Evolutionary conservation across 805 yeast genomes (phyloP).

Genomic region (Nakazawaea pomicola): DNA sequence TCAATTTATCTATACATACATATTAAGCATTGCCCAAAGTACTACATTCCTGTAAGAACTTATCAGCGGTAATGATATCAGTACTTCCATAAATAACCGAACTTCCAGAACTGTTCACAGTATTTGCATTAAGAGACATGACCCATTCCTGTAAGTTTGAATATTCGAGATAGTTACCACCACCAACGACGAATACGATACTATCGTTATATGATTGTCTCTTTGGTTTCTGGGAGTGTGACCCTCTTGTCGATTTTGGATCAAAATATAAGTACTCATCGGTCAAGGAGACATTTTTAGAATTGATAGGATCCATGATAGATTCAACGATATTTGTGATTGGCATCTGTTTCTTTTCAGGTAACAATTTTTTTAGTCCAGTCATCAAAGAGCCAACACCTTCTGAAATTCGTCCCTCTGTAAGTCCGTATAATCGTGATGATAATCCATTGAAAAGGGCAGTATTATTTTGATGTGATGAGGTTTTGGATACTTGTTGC

Average conservation of each 20-base stretch:
- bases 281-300: conserved; percentile 62
- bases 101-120: conserved; percentile 27
- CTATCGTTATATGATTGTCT: conserved; percentile 78
- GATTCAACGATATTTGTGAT: conserved; percentile 89
- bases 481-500: conserved; percentile 23
- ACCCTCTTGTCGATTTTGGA: conserved; percentile 82
- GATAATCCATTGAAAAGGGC: conserved; percentile 72
- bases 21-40: conserved; percentile 33
- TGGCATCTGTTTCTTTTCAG: conserved; percentile 84
- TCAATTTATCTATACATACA: no score
- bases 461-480: conserved; percentile 30
- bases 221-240: conserved; percentile 84
- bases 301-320: conserved; percentile 80
- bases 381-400: conserved; percentile 88
- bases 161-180: conserved; percentile 92
- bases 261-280: conserved; percentile 90
- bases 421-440: conserved; percentile 70
- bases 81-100: conserved; percentile 85
- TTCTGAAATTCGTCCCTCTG: conserved; percentile 76
- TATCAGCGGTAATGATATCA: conserved; percentile 62
- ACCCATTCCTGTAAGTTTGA: conserved; percentile 93
- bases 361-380: conserved; percentile 80
- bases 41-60: conserved; percentile 63
- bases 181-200: conserved; percentile 91
- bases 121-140: conserved; percentile 27